Evolutionary conservation across 495 filamentous ascomycete species (phyloP).

Genomic region (Penicillium desertorum): DNA sequence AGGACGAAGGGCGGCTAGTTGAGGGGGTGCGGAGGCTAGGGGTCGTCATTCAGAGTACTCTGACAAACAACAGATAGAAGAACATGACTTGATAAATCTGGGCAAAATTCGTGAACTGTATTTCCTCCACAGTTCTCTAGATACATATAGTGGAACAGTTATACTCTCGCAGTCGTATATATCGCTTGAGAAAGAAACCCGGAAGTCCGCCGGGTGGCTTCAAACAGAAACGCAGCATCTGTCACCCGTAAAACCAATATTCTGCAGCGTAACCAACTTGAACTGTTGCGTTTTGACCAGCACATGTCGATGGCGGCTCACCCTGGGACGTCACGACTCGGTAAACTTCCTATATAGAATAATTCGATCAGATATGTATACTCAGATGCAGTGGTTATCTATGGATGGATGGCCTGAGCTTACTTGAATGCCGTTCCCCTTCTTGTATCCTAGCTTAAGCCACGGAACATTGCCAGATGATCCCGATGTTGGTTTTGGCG

Average conservation of each 20-base stretch:
- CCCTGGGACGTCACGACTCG: constrained; percentile 70
- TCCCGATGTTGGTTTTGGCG: constrained; percentile 48
- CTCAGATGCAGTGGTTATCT: neutral
- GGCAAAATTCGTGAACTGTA: neutral
- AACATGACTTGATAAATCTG: neutral
- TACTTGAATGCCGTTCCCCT: constrained; percentile 48
- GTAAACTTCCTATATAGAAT: constrained; percentile 53
- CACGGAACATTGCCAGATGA: constrained; percentile 58
- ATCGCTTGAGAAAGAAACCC: neutral
- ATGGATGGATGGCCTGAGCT: constrained; percentile 3
- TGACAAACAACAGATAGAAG: neutral
- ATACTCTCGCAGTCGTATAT: neutral
- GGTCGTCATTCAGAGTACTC: constrained; percentile 5
- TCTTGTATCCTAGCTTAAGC: constrained; percentile 53
- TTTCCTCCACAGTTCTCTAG: neutral
- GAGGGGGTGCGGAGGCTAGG: constrained; percentile 58
- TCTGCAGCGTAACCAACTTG: constrained; percentile 64
- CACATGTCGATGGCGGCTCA: constrained; percentile 47
- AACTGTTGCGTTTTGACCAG: constrained; percentile 35
- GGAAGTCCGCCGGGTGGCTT: neutral
- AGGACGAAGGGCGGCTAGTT: constrained; percentile 55
- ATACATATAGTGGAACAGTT: neutral
- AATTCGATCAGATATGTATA: constrained; percentile 19
- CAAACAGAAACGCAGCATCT: neutral
- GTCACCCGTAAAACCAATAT: constrained; percentile 66